Base-by-base conservation (phyloP, 192 early-diverging fungal genomes). In the Mortierella claussenii region DNA sequence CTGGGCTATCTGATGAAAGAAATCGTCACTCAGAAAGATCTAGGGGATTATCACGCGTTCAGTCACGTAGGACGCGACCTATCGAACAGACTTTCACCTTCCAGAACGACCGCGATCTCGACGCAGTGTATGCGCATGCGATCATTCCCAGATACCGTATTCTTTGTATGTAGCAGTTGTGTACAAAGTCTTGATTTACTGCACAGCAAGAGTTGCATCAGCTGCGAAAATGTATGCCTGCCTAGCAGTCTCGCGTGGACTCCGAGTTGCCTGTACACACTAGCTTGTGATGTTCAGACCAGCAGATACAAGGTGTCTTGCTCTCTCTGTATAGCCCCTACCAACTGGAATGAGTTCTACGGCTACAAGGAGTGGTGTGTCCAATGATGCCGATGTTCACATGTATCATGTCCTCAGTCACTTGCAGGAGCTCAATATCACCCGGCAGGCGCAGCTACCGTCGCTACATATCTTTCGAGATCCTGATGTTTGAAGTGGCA, bases 1-100 rank as follows among this genome's bases (percentile, higher is more conserved):
- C n/a, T n/a, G n/a, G n/a, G 13, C 13, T 89, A 92, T 52, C 58
- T 93, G n/a, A 65, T 93, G 1, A 73, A 80, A 40, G 56, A 76
- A 17, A 81, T 92, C 15, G 75, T 93, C 0, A 63, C 69, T 10
- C 71, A 90, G 28, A 65, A 86, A 31, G 81, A 83, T 3, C 69
- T 98, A 4, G 60, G 82, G 7, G 83, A 84, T 33, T 90, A 90
- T 11, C 91, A 96, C 53, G 81, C 80, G 11, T 98, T 96, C 78
- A 81, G 96, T 6, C 87, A 94, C 40, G 95, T 68, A 84, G 96
- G 27, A 93, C 90, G 4, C 88, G 96, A 7, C 86, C 92, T 7
- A 95, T 98, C 46, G 79, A 93, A 24, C 90, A 91, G 69, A 95
- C 96, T 60, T 94, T 96, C 60, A 94, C 91, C n/a, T n/a, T 94